Base-by-base conservation (phyloP, 2,329 filamentous ascomycete species). In the Penicillium sp. region DNA sequence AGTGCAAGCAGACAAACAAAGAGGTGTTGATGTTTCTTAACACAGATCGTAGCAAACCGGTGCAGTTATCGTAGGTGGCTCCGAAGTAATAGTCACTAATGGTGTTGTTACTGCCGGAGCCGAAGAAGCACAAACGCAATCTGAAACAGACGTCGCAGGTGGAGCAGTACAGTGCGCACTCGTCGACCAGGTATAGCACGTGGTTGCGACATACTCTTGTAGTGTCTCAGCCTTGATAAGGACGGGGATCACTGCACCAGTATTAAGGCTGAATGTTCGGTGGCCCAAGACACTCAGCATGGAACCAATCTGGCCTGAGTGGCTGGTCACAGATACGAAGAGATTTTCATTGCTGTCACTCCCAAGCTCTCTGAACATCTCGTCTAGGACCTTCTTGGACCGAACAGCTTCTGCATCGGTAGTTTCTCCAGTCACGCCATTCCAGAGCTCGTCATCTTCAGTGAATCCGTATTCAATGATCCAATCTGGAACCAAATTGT, bases 271-370 rank as follows among this genome's bases (percentile, higher is more conserved):
- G 60, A 81, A 82, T 14, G 64, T 43, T 8, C 75, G 66, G 64
- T 81, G 79, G 0, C 74, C 74, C 4, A 77, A 38, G 12, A 75
- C 71, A 0, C 68, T 57, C 59, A 85, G 64, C 35, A 84, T 66
- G 49, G 79, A 80, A 0, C 72, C 72, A 60, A 85, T 84, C 48
- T 81, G 79, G 0, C 83, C 82, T 0, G 80, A 83, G 63, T 86
- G 83, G 24, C 76, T 77, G 0, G 82, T 85, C 18, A 85, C 70
- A 3, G 77, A 81, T 12, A 85, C 69, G 52, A 79, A 80, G 0
- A 74, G 72, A 20, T 40, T 53, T 30, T 48, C 43, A 18, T 14
- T 3, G 8, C 8, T 3, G 48, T 66, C 3, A 63, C 64, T 12
- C n/a, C 40, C 40, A n/a, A 55, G 45, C 47, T 48, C 52, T 1